Evolutionary conservation across 768 basidiomycete genomes (phyloP).

Genomic region (Suillus subluteus): DNA sequence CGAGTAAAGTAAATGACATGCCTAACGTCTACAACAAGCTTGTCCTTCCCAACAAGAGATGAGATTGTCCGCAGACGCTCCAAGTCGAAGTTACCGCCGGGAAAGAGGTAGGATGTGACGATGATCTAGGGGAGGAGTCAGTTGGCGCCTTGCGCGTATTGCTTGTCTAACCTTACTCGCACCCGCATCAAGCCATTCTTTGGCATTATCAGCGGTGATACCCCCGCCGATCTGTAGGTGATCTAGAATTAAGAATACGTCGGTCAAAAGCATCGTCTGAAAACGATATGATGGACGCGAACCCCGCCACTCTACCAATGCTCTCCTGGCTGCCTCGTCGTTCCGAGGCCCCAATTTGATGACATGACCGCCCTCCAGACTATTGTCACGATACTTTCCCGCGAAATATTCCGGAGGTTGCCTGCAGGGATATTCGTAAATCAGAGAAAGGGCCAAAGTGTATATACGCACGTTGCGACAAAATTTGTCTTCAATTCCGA

Average conservation of each 20-base stretch:
- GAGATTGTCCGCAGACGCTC: conserved; percentile 69
- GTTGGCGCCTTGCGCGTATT: background rate
- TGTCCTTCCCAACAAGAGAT: conserved; percentile 74
- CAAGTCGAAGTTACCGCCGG: conserved; percentile 75
- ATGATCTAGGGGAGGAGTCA: conserved; percentile 69
- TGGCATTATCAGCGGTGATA: conserved; percentile 80
- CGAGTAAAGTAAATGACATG: conserved; percentile 32
- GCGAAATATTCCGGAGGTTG: conserved; percentile 83
- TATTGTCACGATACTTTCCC: conserved; percentile 67
- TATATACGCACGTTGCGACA: conserved; percentile 70
- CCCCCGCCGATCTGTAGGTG: conserved; percentile 94
- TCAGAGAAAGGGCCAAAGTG: conserved; percentile 1
- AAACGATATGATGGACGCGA: conserved; percentile 20
- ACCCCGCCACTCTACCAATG: conserved; percentile 86
- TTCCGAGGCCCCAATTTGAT: conserved; percentile 95
- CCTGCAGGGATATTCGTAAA: conserved; percentile 41
- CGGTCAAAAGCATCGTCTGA: conserved; percentile 11
- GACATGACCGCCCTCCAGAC: conserved; percentile 87
- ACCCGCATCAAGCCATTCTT: conserved; percentile 83
- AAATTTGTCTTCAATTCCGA: conserved; percentile 83
- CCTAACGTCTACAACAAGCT: conserved; percentile 94
- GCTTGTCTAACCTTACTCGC: conserved; percentile 75
- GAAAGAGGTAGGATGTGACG: conserved; percentile 97
- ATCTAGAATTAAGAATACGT: conserved; percentile 41
- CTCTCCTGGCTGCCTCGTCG: conserved; percentile 85